These are phyloP conservation scores for Trypanosoma vivax DNA, from an alignment of 208 protist genomes.

Conservation along the genomic window DNA sequence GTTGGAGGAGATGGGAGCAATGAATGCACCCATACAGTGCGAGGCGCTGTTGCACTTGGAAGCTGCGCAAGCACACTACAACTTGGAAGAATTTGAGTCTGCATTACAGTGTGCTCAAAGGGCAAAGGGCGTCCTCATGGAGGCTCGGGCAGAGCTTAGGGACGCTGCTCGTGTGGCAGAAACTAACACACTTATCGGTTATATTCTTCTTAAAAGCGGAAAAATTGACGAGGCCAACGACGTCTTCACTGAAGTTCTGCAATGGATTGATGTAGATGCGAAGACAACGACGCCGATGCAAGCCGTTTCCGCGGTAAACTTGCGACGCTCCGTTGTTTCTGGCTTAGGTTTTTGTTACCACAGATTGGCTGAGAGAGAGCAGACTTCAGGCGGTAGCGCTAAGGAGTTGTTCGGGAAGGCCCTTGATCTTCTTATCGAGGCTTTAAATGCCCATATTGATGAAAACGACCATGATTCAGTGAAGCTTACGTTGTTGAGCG, in stretches of 20 bases:
- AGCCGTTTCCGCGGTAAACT: slow-evolving; percentile 78
- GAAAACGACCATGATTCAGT: slow-evolving; percentile 71
- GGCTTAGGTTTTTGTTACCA: slow-evolving; percentile 57
- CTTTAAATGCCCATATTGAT: slow-evolving; percentile 79
- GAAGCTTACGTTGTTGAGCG: slow-evolving; percentile 61
- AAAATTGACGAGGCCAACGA: slow-evolving; percentile 41
- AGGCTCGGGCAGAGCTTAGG: slow-evolving; percentile 24
- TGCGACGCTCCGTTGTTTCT: slow-evolving; percentile 69
- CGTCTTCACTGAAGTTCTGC: slow-evolving; percentile 60
- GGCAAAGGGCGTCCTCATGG: slow-evolving; percentile 42
- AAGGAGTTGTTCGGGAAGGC: slow-evolving; percentile 65
- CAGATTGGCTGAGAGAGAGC: slow-evolving; percentile 25
- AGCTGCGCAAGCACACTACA: slow-evolving; percentile 78
- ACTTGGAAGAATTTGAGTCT: slow-evolving; percentile 43
- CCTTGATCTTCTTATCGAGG: slow-evolving; percentile 82
- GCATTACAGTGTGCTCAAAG: slow-evolving; percentile 39
- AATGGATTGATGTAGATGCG: slow-evolving; percentile 83
- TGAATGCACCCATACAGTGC: slow-evolving; percentile 79
- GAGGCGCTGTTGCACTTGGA: slow-evolving; percentile 81
- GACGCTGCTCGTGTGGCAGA: slow-evolving; percentile 78
- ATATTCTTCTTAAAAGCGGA: slow-evolving; percentile 43
- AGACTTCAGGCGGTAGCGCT: slow-evolving; percentile 34
- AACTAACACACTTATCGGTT: slow-evolving; percentile 68
- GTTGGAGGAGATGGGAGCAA: slow-evolving; percentile 55
- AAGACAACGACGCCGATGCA: slow-evolving; percentile 81